These are phyloP conservation scores for Papiliotrema fonsecae DNA, from an alignment of 1,284 basidiomycete species.

Conservation along the genomic window DNA sequence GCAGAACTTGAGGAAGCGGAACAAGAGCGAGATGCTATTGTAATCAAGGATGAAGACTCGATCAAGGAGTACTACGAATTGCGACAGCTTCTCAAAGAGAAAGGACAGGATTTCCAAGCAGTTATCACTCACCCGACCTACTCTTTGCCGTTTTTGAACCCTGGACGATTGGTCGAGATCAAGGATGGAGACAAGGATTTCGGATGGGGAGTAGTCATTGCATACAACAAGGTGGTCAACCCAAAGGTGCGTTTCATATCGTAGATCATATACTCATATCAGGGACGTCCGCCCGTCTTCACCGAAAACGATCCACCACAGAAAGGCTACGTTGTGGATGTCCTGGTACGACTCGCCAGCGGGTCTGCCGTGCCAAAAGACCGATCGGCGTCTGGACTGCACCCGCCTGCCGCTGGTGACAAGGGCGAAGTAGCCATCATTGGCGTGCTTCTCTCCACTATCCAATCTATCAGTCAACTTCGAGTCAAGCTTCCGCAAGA, in stretches of 20 bases:
- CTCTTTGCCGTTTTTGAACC: constrained; percentile 85
- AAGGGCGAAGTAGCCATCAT: constrained; percentile 82
- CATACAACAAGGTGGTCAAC: constrained; percentile 67
- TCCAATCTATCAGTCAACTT: constrained; percentile 81
- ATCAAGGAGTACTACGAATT: constrained; percentile 89
- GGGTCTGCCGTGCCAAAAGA: constrained; percentile 65
- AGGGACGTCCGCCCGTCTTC: constrained; percentile 35
- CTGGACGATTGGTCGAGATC: constrained; percentile 84
- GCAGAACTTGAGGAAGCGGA: constrained; percentile 74
- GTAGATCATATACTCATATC: not conserved
- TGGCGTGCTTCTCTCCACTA: constrained; percentile 79
- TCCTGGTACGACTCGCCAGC: constrained; percentile 76
- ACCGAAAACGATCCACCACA: constrained; percentile 66
- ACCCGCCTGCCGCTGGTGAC: constrained; percentile 64
- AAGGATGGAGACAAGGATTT: constrained; percentile 84
- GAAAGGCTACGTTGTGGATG: constrained; percentile 88
- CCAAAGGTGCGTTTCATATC: constrained; percentile 48
- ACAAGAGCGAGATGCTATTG: constrained; percentile 60
- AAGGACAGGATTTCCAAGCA: constrained; percentile 76
- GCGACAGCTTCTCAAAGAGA: constrained; percentile 83
- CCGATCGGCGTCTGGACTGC: constrained; percentile 58
- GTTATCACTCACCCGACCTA: constrained; percentile 95
- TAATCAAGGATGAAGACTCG: constrained; percentile 74
- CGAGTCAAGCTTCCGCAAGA: constrained; percentile 89
- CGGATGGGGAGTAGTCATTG: constrained; percentile 92